Percentiles rank a stretch among this genome's conserved stretches.
phyloP scores from a whole-genome alignment of 768 basidiomycete species.

The Lactarius psammicola region DNA sequence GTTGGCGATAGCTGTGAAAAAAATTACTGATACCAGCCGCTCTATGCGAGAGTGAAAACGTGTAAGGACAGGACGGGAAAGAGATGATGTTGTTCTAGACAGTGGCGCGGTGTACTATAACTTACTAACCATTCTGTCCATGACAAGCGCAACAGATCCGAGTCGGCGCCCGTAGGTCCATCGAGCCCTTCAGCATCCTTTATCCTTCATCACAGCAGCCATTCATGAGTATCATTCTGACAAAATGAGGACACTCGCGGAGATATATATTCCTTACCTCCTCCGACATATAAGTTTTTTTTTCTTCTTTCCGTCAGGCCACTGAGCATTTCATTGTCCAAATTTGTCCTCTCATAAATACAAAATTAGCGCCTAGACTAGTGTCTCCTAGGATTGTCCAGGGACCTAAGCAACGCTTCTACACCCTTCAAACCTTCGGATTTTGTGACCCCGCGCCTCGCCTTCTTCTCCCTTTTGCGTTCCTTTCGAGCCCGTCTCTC shows the following conservation, averaged over 20 bases:
- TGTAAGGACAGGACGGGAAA: neutral
- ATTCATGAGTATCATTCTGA: no score
- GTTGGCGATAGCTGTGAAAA: neutral
- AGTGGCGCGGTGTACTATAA: neutral
- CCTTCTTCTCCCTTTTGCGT: conserved; percentile 67
- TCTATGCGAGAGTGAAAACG: conserved; percentile 4
- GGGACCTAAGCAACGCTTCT: conserved; percentile 57
- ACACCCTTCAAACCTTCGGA: conserved; percentile 65
- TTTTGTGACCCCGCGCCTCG: conserved; percentile 48
- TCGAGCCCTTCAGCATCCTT: no score
- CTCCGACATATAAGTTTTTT: no score
- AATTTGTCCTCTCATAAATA: neutral
- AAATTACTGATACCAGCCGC: neutral
- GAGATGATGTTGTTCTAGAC: neutral
- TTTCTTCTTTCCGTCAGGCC: no score
- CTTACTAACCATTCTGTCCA: neutral
- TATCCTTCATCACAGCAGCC: no score
- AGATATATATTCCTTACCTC: no score
- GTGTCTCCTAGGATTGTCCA: conserved; percentile 38
- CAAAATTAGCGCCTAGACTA: conserved; percentile 1
- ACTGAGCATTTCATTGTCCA: neutral
- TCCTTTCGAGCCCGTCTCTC: conserved; percentile 76
- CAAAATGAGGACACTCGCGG: no score
- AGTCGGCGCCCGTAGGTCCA: neutral
- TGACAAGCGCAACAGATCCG: neutral